Evolutionary conservation across 352 stramenopile species (phyloP), one percentile per base, ranked within the genome.

Genomic region (Globisporangium echinulatum): DNA sequence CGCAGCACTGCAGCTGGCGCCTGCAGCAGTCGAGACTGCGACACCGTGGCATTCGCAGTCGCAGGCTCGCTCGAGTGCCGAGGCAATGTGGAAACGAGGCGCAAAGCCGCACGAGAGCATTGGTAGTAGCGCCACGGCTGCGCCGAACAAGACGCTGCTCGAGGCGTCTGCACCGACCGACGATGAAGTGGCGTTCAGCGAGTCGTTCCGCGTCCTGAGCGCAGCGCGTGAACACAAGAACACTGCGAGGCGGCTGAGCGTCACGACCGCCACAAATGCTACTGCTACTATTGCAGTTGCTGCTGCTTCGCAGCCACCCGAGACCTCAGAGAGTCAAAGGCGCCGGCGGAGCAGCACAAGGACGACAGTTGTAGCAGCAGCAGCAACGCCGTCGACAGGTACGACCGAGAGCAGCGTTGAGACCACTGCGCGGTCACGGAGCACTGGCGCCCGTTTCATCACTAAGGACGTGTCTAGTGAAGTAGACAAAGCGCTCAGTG

Each of bases 31-130:
- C 25, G 25, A 33, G 25, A 33, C 25, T 33, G 25, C 25, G 25
- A 33, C 25, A 33, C 25, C 25, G 25, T 33, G 25, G 25, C 25
- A 33, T 1, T 33, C 25, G 25, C 25, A 33, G 25, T 33, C 25
- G 25, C 25, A 33, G 2, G 3, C 25, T 33, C 25, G 3, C 25
- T 33, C 25, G 5, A 49, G 5, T 49, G 52, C 50, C 9, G 79
- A 88, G 19, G 66, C 65, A 0, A 79, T 90, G 51, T 90, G 79
- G 79, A 85, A 76, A 43, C 74, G 75, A 17, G 77, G 71, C 3
- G 66, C 57, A 10, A 44, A 11, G 52, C 33, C 44, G 15, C 51
- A 43, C n/a, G 17, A 52, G n/a, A 48, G 43, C 42, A 46, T 10
- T 13, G n/a, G 9, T 15, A 48, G 13, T 9, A 48, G 11, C 11